Base-by-base conservation (phyloP, 2,329 filamentous ascomycete genomes). In the Nemania sp. region DNA sequence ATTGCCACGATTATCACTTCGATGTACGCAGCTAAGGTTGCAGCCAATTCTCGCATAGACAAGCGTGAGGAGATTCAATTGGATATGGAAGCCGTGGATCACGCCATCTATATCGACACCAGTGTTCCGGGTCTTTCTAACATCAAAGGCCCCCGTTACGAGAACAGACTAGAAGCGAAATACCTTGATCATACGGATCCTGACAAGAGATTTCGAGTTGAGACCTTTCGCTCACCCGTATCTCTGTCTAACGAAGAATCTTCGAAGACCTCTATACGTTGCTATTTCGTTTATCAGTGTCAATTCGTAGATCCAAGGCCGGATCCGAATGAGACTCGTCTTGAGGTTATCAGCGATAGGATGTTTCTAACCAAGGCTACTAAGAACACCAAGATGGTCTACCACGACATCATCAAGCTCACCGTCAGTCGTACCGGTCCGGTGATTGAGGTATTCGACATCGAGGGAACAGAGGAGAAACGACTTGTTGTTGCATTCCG, bases 231-330 rank as follows among this genome's bases (percentile, higher is more conserved):
- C 58, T 97, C 94, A 2, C 87, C 89, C 3, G 92, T 89, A 59
- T 84, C 87, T 26, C 79, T 97, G 36, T 90, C 90, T 7, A 80
- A 79, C 54, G 74, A 77, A 39, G 76, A 84, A 39, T 81, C 83
- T 56, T 86, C 88, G 52, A 88, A 91, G 67, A 86, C 93, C 53
- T 90, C 93, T 49, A 80, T 99, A 51, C 89, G 94, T 59, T 99
- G 94, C 79, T 99, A 99, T 78, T 99, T 99, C 70, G 91, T 99
- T 64, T 99, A 99, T 79, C 90, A 96, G 74, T 96, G 93, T 73
- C 86, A 89, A 68, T 99, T 97, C 73, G 86, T 84, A 63, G 84
- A 93, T 66, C 78, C 88, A 7, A 86, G 86, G 60, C 90, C 92
- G 0, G 76, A 80, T 48, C 84, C 86, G 11, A 83, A 86, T 47